Conservation (phyloP, 2,329 filamentous ascomycete species). For the Gaeumannomyces tritici region DNA sequence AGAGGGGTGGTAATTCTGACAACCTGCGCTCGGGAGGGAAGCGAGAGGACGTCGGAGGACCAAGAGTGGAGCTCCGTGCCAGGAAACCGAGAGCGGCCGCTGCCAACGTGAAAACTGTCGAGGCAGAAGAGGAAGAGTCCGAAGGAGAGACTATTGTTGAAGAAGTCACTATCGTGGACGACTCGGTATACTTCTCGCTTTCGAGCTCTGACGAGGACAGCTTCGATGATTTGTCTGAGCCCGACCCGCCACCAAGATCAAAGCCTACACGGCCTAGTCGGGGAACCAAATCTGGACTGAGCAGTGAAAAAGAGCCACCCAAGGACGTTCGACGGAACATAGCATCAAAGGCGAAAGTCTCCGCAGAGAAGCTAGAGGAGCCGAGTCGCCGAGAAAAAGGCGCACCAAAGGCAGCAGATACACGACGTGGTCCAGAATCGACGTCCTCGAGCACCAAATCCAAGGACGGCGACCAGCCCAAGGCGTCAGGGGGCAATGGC, state of each 20-base stretch:
- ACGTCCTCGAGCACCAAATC: background rate
- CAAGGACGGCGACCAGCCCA: background rate
- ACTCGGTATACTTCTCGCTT: constrained; percentile 7
- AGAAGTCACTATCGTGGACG: constrained; percentile 11
- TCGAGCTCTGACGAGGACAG: constrained; percentile 6
- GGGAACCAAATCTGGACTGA: background rate
- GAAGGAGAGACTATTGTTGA: constrained; percentile 45
- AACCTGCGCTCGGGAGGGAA: background rate
- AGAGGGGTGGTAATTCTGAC: background rate
- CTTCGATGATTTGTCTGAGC: constrained; percentile 8
- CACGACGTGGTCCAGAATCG: background rate
- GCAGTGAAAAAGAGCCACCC: no score
- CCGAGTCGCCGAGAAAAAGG: background rate
- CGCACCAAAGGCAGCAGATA: background rate
- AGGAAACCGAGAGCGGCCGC: constrained; percentile 7
- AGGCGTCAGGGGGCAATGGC: background rate
- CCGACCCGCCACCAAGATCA: constrained; percentile 1
- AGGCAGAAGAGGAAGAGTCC: constrained; percentile 63
- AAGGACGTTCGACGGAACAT: background rate
- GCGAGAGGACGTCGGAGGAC: background rate
- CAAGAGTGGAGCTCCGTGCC: constrained; percentile 10
- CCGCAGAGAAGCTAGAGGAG: background rate
- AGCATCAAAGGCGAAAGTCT: background rate
- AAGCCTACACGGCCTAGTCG: background rate
- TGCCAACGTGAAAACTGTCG: background rate